phyloP scores from a whole-genome alignment of 2,329 filamentous ascomycete genomes.

The Neofusicoccum laricinum region DNA sequence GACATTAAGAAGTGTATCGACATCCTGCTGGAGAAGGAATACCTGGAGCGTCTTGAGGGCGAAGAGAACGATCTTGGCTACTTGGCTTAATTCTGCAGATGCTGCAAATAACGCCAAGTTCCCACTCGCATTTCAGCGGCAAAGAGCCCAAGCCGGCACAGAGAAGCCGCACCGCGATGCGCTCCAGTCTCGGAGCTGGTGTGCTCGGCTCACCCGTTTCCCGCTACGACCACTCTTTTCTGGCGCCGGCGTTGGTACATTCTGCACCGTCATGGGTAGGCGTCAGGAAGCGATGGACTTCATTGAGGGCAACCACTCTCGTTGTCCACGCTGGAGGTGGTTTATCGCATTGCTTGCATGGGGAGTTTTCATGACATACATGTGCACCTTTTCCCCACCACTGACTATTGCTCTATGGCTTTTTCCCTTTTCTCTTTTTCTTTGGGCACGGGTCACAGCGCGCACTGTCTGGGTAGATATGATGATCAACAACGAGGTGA shows the following conservation, averaged over 20 bases:
- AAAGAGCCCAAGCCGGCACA: neutral
- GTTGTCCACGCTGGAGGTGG: neutral
- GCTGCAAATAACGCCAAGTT: neutral
- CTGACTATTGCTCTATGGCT: neutral
- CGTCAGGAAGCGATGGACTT: neutral
- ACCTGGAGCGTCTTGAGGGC: constrained; percentile 89
- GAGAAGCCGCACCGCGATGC: neutral
- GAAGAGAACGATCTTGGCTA: constrained; percentile 79
- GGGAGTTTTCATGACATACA: neutral
- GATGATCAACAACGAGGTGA: neutral
- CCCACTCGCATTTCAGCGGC: neutral
- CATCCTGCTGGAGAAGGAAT: constrained; percentile 97
- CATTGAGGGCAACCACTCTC: neutral
- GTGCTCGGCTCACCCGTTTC: neutral
- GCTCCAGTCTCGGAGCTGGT: neutral
- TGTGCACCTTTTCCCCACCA: neutral
- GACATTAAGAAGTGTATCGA: constrained; percentile 99
- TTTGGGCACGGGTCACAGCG: neutral
- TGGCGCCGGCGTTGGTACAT: neutral
- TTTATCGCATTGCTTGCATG: constrained; percentile 4
- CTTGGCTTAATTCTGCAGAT: constrained; percentile 59
- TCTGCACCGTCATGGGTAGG: neutral
- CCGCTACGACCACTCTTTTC: neutral
- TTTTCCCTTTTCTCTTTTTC: neutral
- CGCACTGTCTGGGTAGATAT: neutral